Conservation (phyloP, 306 rosid genomes). For the Vigna trinervia region DNA sequence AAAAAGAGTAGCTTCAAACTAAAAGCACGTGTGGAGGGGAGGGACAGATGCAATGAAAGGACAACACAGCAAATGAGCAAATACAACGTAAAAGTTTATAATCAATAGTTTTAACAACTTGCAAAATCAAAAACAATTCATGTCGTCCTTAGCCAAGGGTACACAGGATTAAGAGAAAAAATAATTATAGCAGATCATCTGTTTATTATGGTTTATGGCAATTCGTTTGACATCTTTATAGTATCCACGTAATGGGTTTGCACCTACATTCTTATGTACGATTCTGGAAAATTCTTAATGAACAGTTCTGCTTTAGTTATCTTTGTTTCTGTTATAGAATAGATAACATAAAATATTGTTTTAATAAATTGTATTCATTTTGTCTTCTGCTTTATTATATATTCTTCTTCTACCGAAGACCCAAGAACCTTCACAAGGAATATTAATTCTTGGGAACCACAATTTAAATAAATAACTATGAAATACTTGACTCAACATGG, state of each 20-base stretch:
- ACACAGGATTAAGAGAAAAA: neutral
- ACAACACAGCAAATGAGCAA: too few species aligned
- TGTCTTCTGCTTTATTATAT: constrained; percentile 12
- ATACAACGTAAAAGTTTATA: too few species aligned
- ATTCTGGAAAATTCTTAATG: neutral
- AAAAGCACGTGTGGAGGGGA: too few species aligned
- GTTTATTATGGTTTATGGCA: neutral
- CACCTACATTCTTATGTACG: constrained; percentile 17
- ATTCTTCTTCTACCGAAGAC: constrained; percentile 20
- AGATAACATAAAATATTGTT: constrained; percentile 7
- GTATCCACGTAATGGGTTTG: neutral
- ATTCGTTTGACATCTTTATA: constrained; percentile 4
- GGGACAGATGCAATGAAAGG: too few species aligned
- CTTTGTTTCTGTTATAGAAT: neutral
- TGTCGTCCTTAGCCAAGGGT: constrained; percentile 1
- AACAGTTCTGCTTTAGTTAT: neutral
- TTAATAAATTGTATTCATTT: constrained; percentile 17
- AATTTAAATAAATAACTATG: neutral
- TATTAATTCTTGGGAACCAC: constrained; percentile 16
- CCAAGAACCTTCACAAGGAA: constrained; percentile 18
- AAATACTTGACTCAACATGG: constrained; percentile 4
- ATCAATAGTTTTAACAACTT: too few species aligned
- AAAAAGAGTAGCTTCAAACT: too few species aligned
- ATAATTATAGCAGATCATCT: neutral
- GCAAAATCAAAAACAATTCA: too few species aligned